These are phyloP conservation scores for Terana coerulea DNA, from an alignment of 768 basidiomycete species.

Conservation along the genomic window DNA sequence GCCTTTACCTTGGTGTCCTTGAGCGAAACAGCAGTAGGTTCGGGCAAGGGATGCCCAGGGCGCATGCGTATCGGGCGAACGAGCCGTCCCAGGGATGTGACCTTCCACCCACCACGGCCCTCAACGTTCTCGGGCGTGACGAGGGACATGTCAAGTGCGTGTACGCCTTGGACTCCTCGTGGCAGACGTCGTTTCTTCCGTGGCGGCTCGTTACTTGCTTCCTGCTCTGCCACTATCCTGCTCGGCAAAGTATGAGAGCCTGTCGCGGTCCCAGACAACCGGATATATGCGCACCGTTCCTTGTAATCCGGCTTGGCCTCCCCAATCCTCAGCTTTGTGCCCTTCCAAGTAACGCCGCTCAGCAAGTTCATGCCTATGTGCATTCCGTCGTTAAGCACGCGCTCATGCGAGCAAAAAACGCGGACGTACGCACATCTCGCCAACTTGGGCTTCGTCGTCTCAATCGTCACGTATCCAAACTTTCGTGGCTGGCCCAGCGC, in stretches of 20 bases:
- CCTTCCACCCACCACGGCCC: conserved; percentile 59
- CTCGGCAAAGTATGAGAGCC: background rate
- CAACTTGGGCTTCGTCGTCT: conserved; percentile 55
- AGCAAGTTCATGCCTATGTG: conserved; percentile 64
- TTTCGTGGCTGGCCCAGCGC: conserved; percentile 63
- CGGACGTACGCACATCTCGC: conserved; percentile 54
- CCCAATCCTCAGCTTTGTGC: conserved; percentile 76
- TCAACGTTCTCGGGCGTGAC: conserved; percentile 55
- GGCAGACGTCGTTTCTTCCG: conserved; percentile 40
- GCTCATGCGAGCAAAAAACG: background rate
- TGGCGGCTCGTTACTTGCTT: conserved; percentile 29
- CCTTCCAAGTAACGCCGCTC: conserved; percentile 85
- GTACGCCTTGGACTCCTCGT: conserved; percentile 34
- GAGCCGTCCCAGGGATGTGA: conserved; percentile 62
- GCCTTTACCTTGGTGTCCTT: conserved; percentile 4
- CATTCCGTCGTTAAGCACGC: background rate
- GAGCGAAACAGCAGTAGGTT: conserved; percentile 6
- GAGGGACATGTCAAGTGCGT: conserved; percentile 61
- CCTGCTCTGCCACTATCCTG: conserved; percentile 36
- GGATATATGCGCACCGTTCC: conserved; percentile 44
- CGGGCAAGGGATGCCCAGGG: conserved; percentile 56
- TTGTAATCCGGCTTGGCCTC: conserved; percentile 77
- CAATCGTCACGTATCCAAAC: conserved; percentile 73
- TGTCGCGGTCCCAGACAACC: background rate
- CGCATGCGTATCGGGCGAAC: conserved; percentile 68